Conservation (phyloP, 1,284 basidiomycete genomes). For the Trichosporon asahii region DNA sequence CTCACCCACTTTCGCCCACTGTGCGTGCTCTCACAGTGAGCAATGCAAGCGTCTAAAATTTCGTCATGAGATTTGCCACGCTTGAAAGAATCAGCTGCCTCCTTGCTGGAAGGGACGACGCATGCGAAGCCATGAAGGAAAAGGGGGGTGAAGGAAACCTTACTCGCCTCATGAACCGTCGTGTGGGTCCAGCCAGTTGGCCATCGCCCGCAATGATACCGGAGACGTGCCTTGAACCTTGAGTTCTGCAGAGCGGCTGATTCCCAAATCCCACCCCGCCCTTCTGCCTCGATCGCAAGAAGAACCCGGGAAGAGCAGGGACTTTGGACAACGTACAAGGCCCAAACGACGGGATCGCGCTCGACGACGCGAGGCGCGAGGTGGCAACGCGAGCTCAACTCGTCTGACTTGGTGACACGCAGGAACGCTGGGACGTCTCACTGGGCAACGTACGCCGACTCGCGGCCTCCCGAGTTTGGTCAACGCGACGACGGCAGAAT, state of each 20-base stretch:
- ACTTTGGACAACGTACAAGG: neutral
- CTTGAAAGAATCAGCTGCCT: neutral
- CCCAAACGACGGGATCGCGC: neutral
- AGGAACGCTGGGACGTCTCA: neutral
- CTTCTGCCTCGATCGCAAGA: neutral
- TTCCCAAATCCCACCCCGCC: neutral
- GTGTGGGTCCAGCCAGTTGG: neutral
- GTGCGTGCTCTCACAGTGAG: neutral
- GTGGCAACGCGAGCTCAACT: neutral
- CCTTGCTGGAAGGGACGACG: neutral
- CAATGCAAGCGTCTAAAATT: neutral
- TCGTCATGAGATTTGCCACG: neutral
- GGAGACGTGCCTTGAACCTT: neutral
- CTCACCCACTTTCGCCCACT: neutral
- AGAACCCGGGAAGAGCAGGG: neutral
- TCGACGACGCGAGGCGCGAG: neutral
- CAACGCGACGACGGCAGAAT: too few species aligned
- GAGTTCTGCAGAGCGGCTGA: neutral
- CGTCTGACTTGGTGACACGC: neutral
- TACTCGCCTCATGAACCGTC: neutral
- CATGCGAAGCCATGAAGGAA: neutral
- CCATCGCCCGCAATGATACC: neutral
- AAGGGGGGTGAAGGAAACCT: neutral
- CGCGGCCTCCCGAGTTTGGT: too few species aligned
- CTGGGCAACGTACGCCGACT: too few species aligned